These are phyloP conservation scores for Pleomassaria siparia DNA, from an alignment of 2,329 filamentous ascomycete genomes.

Conservation along the genomic window DNA sequence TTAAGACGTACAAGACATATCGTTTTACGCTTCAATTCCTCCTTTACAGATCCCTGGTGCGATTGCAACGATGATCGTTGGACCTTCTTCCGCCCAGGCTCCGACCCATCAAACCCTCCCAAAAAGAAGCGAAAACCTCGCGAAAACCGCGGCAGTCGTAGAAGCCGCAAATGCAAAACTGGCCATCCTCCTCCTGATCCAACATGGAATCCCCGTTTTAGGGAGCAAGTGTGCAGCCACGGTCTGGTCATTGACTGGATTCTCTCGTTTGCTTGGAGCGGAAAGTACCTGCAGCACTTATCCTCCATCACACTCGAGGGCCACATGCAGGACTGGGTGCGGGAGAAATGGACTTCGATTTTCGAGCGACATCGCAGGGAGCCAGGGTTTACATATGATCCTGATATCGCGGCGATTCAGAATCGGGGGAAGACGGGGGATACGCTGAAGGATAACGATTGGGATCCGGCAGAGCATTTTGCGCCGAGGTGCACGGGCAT, in stretches of 20 bases:
- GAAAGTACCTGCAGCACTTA: slow-evolving; percentile 10
- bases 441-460: background rate
- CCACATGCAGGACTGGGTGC: slow-evolving; percentile 18
- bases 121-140: too few species aligned
- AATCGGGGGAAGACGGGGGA: background rate
- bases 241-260: slow-evolving; percentile 18
- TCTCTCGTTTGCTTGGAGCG: slow-evolving; percentile 12
- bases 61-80: background rate
- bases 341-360: slow-evolving; percentile 16
- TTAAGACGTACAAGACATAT: slow-evolving; percentile 10
- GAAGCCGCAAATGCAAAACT: too few species aligned
- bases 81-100: background rate
- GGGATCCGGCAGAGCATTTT: slow-evolving; percentile 7
- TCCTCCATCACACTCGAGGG: slow-evolving; percentile 10
- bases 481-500: slow-evolving; percentile 8
- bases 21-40: slow-evolving; percentile 8
- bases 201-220: background rate
- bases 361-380: slow-evolving; percentile 8
- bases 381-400: background rate
- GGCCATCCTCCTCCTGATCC: too few species aligned
- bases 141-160: too few species aligned
- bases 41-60: slow-evolving; percentile 12
- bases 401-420: slow-evolving; percentile 5
- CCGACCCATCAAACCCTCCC: background rate
- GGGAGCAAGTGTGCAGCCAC: slow-evolving; percentile 3